Conservation (phyloP, 441 rosid species). For the Melastoma candidum region DNA sequence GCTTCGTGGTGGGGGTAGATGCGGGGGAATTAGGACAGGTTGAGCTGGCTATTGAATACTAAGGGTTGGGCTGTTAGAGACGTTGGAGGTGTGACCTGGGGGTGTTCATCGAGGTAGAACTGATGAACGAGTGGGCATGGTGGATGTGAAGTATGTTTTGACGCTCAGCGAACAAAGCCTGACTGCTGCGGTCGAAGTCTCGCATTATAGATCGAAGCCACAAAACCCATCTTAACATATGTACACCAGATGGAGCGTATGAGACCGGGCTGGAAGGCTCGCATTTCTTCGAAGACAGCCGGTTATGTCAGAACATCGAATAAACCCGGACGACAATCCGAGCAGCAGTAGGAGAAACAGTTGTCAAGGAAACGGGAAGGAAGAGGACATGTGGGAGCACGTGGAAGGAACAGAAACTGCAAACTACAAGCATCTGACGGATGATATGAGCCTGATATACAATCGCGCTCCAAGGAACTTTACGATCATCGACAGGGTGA, state of each 20-base stretch:
- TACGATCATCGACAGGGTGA: constrained; percentile 73
- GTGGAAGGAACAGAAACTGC: constrained; percentile 59
- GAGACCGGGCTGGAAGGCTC: constrained; percentile 69
- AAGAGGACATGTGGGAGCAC: constrained; percentile 21
- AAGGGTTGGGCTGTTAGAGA: constrained; percentile 41
- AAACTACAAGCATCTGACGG: constrained; percentile 48
- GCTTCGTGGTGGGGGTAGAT: constrained; percentile 53
- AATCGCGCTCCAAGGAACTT: constrained; percentile 62
- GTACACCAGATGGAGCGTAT: constrained; percentile 77
- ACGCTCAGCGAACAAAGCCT: constrained; percentile 40
- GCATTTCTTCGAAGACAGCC: constrained; percentile 34
- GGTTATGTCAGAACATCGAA: constrained; percentile 26
- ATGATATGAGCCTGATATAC: constrained; percentile 73
- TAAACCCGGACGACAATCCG: constrained; percentile 28
- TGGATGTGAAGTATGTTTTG: constrained; percentile 44
- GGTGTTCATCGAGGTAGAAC: constrained; percentile 57
- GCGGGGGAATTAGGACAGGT: constrained; percentile 33
- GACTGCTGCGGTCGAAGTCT: constrained; percentile 44
- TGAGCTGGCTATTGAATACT: constrained; percentile 27
- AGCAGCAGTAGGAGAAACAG: constrained; percentile 14
- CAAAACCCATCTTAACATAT: constrained; percentile 64
- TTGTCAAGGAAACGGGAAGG: constrained; percentile 7
- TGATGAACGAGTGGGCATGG: constrained; percentile 35
- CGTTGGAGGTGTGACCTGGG: constrained; percentile 49
- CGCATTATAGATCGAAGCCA: constrained; percentile 34